Conservation (phyloP, 257 asterid genomes). For the Solanum chiquidenum region DNA sequence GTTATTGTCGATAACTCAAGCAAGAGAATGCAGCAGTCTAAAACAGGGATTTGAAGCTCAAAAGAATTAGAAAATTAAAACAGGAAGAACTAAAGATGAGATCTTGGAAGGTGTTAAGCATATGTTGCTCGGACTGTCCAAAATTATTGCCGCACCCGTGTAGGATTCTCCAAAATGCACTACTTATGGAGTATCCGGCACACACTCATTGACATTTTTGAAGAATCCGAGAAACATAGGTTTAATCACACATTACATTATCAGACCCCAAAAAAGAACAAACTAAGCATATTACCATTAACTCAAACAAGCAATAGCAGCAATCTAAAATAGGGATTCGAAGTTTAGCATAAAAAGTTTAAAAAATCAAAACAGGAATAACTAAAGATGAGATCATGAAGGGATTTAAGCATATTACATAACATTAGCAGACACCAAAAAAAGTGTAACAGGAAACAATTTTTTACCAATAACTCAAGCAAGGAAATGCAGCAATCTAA, state of each 20-base stretch:
- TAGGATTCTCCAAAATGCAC: not conserved
- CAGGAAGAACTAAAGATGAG: conserved; percentile 15
- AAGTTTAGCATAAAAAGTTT: not conserved
- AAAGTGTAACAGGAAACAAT: not conserved
- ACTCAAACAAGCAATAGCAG: not conserved
- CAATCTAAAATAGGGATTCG: not conserved
- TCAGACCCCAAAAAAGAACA: not conserved
- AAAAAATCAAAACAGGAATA: not conserved
- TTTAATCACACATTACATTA: conserved; percentile 23
- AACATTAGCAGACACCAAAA: not conserved
- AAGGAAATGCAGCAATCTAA: not conserved
- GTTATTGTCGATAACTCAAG: not conserved
- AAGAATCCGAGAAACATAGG: not conserved
- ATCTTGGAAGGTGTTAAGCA: not conserved
- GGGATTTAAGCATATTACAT: not conserved
- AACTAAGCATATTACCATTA: not conserved
- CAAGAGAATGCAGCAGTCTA: not conserved
- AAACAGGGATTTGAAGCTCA: not conserved
- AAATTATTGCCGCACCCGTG: not conserved
- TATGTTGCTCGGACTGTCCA: not conserved
- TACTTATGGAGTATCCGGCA: not conserved
- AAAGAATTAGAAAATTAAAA: not conserved
- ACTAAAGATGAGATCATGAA: conserved; percentile 41
- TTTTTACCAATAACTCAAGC: not conserved
- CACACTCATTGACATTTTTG: not conserved